Evolutionary conservation across 768 basidiomycete species (phyloP).

Genomic region (Lactarius evosmus): DNA sequence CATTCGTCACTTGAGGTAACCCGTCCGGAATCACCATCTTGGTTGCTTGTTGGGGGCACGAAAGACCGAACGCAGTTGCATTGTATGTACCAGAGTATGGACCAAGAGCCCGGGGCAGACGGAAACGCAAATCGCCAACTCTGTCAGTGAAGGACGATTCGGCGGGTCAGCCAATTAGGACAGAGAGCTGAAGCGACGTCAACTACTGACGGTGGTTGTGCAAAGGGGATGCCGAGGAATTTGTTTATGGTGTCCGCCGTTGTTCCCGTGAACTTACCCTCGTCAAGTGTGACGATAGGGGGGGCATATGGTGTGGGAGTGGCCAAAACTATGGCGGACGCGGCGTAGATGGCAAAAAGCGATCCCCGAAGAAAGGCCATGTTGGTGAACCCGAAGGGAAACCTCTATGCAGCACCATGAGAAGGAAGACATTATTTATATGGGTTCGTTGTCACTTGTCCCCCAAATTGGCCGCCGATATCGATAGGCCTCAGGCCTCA

Average conservation of each 20-base stretch:
- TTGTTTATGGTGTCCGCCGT: constrained; percentile 29
- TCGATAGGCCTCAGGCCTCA: no score
- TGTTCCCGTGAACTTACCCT: constrained; percentile 34
- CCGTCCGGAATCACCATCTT: neutral
- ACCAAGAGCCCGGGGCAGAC: constrained; percentile 30
- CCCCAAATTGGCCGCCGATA: no score
- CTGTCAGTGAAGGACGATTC: constrained; percentile 30
- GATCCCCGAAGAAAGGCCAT: neutral
- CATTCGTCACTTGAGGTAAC: neutral
- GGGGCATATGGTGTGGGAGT: neutral
- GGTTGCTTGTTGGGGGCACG: constrained; percentile 30
- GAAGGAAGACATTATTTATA: no score
- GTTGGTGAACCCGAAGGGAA: no score
- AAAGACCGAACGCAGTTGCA: constrained; percentile 25
- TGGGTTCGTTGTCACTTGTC: no score
- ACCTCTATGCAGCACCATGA: no score
- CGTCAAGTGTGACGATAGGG: constrained; percentile 32
- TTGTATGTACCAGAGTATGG: constrained; percentile 24
- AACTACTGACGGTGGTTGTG: constrained; percentile 37
- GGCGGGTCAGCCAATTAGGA: neutral
- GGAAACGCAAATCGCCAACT: constrained; percentile 38
- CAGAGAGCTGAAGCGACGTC: neutral
- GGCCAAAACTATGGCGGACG: neutral
- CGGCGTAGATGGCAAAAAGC: neutral
- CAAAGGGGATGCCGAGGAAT: constrained; percentile 44